These are phyloP conservation scores for Penicillium steckii DNA, from an alignment of 495 filamentous ascomycete species.

Conservation along the genomic window DNA sequence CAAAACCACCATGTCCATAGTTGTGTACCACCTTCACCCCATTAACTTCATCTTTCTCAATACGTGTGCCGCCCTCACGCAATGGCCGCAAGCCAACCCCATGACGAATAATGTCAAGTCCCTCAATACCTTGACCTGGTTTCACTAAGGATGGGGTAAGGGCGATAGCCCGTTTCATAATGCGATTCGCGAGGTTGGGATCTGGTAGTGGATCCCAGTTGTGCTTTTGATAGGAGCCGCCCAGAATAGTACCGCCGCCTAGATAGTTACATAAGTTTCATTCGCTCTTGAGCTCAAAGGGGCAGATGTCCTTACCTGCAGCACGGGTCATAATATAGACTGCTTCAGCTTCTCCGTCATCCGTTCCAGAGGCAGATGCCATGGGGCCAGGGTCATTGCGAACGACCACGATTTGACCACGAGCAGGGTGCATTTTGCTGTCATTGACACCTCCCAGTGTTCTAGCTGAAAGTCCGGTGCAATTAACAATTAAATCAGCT, in stretches of 20 bases:
- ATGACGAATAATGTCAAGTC: conserved; percentile 81
- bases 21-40: conserved; percentile 85
- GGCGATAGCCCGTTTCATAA: conserved; percentile 82
- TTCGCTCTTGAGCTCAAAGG: background rate
- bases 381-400: conserved; percentile 77
- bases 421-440: conserved; percentile 65
- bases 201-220: conserved; percentile 84
- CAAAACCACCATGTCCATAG: conserved; percentile 95
- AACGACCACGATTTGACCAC: conserved; percentile 88
- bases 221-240: conserved; percentile 80
- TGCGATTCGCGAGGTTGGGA: conserved; percentile 74
- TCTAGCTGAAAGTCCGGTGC: conserved; percentile 74
- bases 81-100: conserved; percentile 83
- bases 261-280: background rate
- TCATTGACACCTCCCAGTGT: conserved; percentile 85
- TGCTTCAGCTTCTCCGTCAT: conserved; percentile 79
- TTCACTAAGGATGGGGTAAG: conserved; percentile 69
- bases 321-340: conserved; percentile 91
- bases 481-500: conserved; percentile 79
- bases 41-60: conserved; percentile 76
- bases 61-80: conserved; percentile 69
- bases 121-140: conserved; percentile 73
- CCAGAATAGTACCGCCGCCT: conserved; percentile 75
- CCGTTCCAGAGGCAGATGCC: conserved; percentile 67
- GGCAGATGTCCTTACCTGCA: conserved; percentile 42